phyloP scores from a whole-genome alignment of 2,329 filamentous ascomycete species.

The Penicillium sp. region DNA sequence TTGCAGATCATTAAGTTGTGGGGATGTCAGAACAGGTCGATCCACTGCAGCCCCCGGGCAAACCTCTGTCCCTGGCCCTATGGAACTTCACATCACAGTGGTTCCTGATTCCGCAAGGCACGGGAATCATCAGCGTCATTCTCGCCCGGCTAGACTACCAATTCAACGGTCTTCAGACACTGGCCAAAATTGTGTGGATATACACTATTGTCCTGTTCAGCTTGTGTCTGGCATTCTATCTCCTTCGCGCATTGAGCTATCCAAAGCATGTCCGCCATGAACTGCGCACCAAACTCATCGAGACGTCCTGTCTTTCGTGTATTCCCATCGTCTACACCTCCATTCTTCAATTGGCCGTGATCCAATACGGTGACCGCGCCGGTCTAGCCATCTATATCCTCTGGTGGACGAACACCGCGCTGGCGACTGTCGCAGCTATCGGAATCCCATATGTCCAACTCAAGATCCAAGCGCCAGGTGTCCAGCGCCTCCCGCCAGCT shows the following conservation, averaged over 20 bases:
- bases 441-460: conserved; percentile 38
- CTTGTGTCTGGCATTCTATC: conserved; percentile 31
- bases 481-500: conserved; percentile 35
- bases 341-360: conserved; percentile 52
- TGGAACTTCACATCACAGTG: conserved; percentile 38
- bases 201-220: conserved; percentile 37
- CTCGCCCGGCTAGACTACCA: conserved; percentile 43
- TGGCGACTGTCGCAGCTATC: conserved; percentile 35
- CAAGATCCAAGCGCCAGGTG: conserved; percentile 37
- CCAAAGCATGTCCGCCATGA: conserved; percentile 30
- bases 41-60: conserved; percentile 2
- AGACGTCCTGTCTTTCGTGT: conserved; percentile 42
- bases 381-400: conserved; percentile 37
- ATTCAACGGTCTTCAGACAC: conserved; percentile 37
- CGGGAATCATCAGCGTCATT: conserved; percentile 37
- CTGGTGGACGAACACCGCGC: conserved; percentile 42
- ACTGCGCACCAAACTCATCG: conserved; percentile 32
- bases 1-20: not conserved
- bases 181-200: conserved; percentile 42
- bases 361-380: conserved; percentile 28
- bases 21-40: not conserved
- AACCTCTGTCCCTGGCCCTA: conserved; percentile 22
- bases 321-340: conserved; percentile 39
- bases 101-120: conserved; percentile 44
- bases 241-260: conserved; percentile 34